A percentile compares a stretch with the other conserved stretches of the same genome.
These are phyloP conservation scores for Lepidium campestre DNA, from an alignment of 441 rosid genomes.

Conservation along the genomic window DNA sequence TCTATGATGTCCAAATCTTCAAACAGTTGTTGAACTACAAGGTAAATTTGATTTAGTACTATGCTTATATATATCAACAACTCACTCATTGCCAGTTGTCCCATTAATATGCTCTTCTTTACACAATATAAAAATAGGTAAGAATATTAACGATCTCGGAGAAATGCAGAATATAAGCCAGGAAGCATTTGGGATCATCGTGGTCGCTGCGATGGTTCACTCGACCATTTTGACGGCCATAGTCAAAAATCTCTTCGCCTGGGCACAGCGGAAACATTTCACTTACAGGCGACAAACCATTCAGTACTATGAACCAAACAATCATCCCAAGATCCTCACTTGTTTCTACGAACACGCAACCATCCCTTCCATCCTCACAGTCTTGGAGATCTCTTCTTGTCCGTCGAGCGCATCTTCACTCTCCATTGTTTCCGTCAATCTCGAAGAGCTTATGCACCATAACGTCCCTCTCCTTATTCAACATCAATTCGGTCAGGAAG, in stretches of 20 bases:
- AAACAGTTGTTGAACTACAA: constrained; percentile 1
- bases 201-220: constrained; percentile 16
- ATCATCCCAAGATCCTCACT: constrained; percentile 31
- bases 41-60: constrained; percentile 1
- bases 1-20: constrained; percentile 34
- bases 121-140: not conserved
- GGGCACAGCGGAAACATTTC: constrained; percentile 28
- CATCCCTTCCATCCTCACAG: constrained; percentile 28
- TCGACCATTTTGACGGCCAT: constrained; percentile 24
- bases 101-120: not conserved
- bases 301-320: constrained; percentile 7
- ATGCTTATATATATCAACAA: not conserved
- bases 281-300: constrained; percentile 28
- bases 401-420: constrained; percentile 14
- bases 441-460: constrained; percentile 26
- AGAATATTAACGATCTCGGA: not conserved
- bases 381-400: constrained; percentile 31
- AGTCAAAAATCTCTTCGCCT: constrained; percentile 25
- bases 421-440: constrained; percentile 24
- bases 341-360: constrained; percentile 28
- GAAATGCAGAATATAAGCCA: constrained; percentile 29
- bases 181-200: constrained; percentile 24
- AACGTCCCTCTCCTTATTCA: constrained; percentile 31
- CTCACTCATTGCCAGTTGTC: not conserved
- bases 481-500: constrained; percentile 11